phyloP scores from a whole-genome alignment of 2,329 filamentous ascomycete species.

The Tricladium varicosporioides region DNA sequence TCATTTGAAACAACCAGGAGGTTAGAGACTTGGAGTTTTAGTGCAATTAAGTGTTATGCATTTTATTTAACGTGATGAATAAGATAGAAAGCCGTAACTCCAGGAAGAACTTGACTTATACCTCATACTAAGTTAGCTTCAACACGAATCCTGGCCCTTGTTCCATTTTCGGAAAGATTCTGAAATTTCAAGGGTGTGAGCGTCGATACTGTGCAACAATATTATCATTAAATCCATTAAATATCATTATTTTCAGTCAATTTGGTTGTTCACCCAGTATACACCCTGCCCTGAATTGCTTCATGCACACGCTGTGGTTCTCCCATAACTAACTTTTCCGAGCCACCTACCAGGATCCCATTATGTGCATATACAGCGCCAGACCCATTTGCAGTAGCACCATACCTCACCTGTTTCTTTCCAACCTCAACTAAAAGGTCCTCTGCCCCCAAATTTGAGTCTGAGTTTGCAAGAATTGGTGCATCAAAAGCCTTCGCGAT shows the following conservation, averaged over 20 bases:
- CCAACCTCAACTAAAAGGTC: not conserved
- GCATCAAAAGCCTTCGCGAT: slow-evolving; percentile 19
- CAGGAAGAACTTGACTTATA: too few relatives aligned
- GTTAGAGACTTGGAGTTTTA: too few relatives aligned
- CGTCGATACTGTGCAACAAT: not conserved
- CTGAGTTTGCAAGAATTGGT: slow-evolving; percentile 1
- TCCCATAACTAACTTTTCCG: not conserved
- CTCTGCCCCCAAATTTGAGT: not conserved
- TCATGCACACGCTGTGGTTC: not conserved
- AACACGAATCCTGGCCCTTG: too few relatives aligned
- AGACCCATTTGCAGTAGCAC: not conserved
- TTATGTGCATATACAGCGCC: not conserved
- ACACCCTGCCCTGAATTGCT: not conserved
- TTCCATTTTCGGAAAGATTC: too few relatives aligned
- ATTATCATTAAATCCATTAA: too few relatives aligned
- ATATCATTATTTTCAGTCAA: not conserved
- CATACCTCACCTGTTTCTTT: not conserved
- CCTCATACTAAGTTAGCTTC: too few relatives aligned
- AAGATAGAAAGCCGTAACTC: too few relatives aligned
- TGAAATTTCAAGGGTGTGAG: too few relatives aligned
- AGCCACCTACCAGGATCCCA: not conserved
- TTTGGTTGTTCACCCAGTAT: not conserved
- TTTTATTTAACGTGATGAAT: too few relatives aligned
- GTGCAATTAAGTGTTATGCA: too few relatives aligned
- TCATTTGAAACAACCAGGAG: too few relatives aligned